Percentiles rank a stretch among this genome's conserved stretches.
Conservation (phyloP, 2,329 filamentous ascomycete species). For the Bipolaris sorokiniana region DNA sequence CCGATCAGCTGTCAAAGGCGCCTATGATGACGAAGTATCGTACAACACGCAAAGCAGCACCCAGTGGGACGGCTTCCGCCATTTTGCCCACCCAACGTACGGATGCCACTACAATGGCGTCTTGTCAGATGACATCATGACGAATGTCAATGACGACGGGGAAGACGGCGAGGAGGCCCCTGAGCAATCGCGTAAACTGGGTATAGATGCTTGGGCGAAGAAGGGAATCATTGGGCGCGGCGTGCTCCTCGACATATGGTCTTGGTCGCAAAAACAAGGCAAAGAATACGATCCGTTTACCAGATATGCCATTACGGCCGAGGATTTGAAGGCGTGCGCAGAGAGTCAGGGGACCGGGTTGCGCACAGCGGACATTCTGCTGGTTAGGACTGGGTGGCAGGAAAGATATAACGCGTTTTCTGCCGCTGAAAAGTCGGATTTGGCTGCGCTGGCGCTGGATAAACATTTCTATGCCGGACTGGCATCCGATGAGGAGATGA, state of each 20-base stretch:
- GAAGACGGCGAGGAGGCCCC: slow-evolving; percentile 9
- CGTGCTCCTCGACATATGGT: slow-evolving; percentile 60
- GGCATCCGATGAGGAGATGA: slow-evolving; percentile 86
- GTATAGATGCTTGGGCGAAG: slow-evolving; percentile 55
- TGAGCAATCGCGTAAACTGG: slow-evolving; percentile 29
- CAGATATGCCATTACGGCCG: slow-evolving; percentile 22
- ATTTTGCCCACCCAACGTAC: slow-evolving; percentile 40
- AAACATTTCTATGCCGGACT: slow-evolving; percentile 56
- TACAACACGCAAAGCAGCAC: slow-evolving; percentile 45
- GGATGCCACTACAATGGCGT: slow-evolving; percentile 43
- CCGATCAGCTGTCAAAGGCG: slow-evolving; percentile 22
- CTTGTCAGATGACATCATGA: slow-evolving; percentile 33
- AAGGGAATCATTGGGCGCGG: slow-evolving; percentile 63
- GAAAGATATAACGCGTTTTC: slow-evolving; percentile 22
- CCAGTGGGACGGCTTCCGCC: slow-evolving; percentile 48
- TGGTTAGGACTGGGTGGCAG: slow-evolving; percentile 40
- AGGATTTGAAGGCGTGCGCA: slow-evolving; percentile 28
- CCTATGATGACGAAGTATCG: slow-evolving; percentile 38
- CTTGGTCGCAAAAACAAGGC: slow-evolving; percentile 22
- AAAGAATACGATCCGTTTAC: slow-evolving; percentile 34
- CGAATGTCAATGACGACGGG: slow-evolving; percentile 24
- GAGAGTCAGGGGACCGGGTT: slow-evolving; percentile 24
- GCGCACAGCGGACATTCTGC: slow-evolving; percentile 38
- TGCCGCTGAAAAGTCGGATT: slow-evolving; percentile 8
- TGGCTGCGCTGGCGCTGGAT: slow-evolving; percentile 15